These are phyloP conservation scores for Blastobotrys chiropterorum DNA, from an alignment of 805 yeast species.

Conservation along the genomic window DNA sequence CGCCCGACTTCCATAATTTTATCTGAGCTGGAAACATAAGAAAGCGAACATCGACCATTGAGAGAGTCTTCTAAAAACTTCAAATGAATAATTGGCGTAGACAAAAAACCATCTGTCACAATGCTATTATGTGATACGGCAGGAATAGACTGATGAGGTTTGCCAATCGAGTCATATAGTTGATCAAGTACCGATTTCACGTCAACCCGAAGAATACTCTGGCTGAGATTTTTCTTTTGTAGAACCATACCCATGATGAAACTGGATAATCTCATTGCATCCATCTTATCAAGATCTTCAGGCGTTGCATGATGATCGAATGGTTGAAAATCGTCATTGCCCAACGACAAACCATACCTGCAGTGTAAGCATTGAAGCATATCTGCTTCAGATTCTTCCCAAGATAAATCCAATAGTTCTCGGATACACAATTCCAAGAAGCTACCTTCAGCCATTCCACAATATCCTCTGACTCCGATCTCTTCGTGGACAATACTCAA, in stretches of 20 bases:
- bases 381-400: constrained; percentile 55
- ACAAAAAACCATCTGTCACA: constrained; percentile 41
- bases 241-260: constrained; percentile 52
- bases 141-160: constrained; percentile 35
- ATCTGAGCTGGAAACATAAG: constrained; percentile 18
- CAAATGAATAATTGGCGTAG: constrained; percentile 15
- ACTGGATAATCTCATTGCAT: constrained; percentile 37
- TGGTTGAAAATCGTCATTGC: constrained; percentile 55
- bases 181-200: constrained; percentile 66
- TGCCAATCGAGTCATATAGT: constrained; percentile 65
- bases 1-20: constrained; percentile 35
- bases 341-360: constrained; percentile 60
- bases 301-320: constrained; percentile 56
- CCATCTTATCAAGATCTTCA: constrained; percentile 34
- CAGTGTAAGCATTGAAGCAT: constrained; percentile 75
- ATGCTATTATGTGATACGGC: constrained; percentile 35
- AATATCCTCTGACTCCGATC: constrained; percentile 61
- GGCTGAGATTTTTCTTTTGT: constrained; percentile 52
- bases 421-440: constrained; percentile 58
- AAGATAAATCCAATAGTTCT: constrained; percentile 40
- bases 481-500: constrained; percentile 64
- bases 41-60: constrained; percentile 18
- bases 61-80: constrained; percentile 17
- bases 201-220: constrained; percentile 59
- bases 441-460: constrained; percentile 57